A percentile compares a stretch with the other conserved stretches of the same genome.
phyloP scores from a whole-genome alignment of 306 rosid species.

The Hippophae tibetana region DNA sequence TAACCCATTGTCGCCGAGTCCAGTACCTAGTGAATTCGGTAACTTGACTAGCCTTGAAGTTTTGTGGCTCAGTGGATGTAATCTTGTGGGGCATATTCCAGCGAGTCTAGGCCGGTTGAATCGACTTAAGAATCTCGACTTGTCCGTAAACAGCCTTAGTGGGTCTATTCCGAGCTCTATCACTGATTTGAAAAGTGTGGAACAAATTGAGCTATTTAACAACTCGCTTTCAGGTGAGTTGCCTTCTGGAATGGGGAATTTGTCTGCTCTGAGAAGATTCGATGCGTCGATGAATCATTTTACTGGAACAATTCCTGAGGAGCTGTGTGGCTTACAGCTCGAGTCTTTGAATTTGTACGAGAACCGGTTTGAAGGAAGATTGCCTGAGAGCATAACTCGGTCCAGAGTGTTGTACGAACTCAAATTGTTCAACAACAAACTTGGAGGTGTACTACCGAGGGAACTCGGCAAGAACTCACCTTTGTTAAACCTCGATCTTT shows the following conservation, averaged over 20 bases:
- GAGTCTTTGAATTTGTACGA: constrained; percentile 36
- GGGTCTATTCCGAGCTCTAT: constrained; percentile 43
- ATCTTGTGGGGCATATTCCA: constrained; percentile 52
- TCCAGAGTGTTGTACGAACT: constrained; percentile 42
- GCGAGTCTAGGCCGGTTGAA: constrained; percentile 22
- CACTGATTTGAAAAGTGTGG: constrained; percentile 28
- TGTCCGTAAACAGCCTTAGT: constrained; percentile 36
- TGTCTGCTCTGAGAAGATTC: constrained; percentile 34
- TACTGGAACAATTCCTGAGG: constrained; percentile 51
- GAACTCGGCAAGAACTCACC: constrained; percentile 46
- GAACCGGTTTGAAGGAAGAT: constrained; percentile 41
- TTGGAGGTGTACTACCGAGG: constrained; percentile 43
- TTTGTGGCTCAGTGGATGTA: constrained; percentile 38
- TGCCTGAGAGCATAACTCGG: constrained; percentile 40
- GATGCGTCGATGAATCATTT: constrained; percentile 55
- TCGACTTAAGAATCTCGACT: constrained; percentile 42
- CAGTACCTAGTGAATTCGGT: constrained; percentile 42
- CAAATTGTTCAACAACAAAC: constrained; percentile 49
- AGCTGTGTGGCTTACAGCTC: constrained; percentile 37
- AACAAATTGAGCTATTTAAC: constrained; percentile 45
- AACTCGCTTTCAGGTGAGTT: constrained; percentile 56
- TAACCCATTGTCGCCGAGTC: constrained; percentile 31
- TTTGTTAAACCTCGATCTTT: constrained; percentile 37
- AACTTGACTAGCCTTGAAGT: constrained; percentile 40
- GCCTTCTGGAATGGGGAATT: constrained; percentile 34